These are phyloP conservation scores for Piromyces finnis DNA, from an alignment of 192 early-diverging fungal genomes.

Conservation along the genomic window DNA sequence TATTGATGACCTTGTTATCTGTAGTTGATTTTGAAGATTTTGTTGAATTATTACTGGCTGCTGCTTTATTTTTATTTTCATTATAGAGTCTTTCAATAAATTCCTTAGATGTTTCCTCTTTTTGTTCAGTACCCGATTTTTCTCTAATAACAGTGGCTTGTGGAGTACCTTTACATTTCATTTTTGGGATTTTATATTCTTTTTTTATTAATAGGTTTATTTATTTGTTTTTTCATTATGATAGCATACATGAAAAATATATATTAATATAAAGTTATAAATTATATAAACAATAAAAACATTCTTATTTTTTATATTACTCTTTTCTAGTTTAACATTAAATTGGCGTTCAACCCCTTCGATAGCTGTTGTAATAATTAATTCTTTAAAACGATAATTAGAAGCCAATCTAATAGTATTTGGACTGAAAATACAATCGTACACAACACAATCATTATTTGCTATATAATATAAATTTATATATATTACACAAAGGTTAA, in stretches of 20 bases:
- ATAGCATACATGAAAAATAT: too few relatives aligned
- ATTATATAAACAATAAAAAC: too few relatives aligned
- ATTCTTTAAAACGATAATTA: conserved; percentile 13
- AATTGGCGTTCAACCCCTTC: conserved; percentile 32
- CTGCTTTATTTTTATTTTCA: conserved; percentile 1
- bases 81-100: conserved; percentile 11
- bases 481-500: too few relatives aligned
- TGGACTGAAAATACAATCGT: conserved; percentile 38
- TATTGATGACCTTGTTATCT: too few relatives aligned
- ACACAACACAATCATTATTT: conserved; percentile 17
- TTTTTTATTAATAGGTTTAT: background rate
- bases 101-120: conserved; percentile 11
- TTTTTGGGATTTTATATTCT: conserved; percentile 18
- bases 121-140: background rate
- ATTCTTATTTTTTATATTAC: background rate
- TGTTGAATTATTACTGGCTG: background rate
- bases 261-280: too few relatives aligned
- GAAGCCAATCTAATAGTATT: conserved; percentile 12
- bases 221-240: conserved; percentile 1
- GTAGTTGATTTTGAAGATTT: background rate
- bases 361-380: conserved; percentile 20
- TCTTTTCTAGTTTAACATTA: conserved; percentile 7
- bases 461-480: conserved; percentile 4
- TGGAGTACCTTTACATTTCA: conserved; percentile 20
- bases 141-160: conserved; percentile 20